These are phyloP conservation scores for Verbascum thapsus DNA, from an alignment of 257 asterid genomes.

Conservation along the genomic window DNA sequence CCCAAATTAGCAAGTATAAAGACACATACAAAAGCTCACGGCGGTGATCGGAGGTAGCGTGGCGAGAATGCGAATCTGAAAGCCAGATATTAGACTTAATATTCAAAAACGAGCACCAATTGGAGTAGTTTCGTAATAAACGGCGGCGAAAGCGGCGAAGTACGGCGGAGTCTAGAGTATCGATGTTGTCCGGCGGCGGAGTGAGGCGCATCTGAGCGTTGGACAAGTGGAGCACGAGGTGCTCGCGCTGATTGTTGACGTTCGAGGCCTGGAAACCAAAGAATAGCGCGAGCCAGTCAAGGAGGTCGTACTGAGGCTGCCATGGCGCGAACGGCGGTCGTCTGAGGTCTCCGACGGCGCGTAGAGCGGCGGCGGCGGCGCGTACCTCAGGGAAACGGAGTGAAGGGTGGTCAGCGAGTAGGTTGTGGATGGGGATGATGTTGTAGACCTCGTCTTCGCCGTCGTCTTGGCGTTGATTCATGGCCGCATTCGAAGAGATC, in stretches of 20 bases:
- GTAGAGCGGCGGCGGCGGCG: constrained; percentile 81
- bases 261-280: constrained; percentile 86
- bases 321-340: constrained; percentile 76
- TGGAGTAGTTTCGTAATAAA: constrained; percentile 65
- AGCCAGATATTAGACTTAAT: constrained; percentile 82
- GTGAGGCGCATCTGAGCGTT: constrained; percentile 96
- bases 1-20: constrained; percentile 85
- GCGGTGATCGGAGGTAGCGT: constrained; percentile 58
- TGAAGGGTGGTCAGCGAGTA: constrained; percentile 63
- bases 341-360: constrained; percentile 81
- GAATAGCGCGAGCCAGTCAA: constrained; percentile 87
- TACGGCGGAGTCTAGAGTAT: constrained; percentile 74
- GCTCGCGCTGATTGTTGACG: constrained; percentile 88
- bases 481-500: too few relatives aligned
- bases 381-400: constrained; percentile 87
- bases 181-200: constrained; percentile 94
- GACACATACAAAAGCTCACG: constrained; percentile 86
- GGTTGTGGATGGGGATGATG: constrained; percentile 56
- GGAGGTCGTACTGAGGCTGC: constrained; percentile 76
- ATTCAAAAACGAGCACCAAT: constrained; percentile 87
- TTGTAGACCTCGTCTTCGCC: constrained; percentile 35
- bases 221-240: constrained; percentile 79
- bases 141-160: constrained; percentile 82
- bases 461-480: constrained; percentile 34
- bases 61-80: constrained; percentile 57